A percentile compares a stretch with the other conserved stretches of the same genome.
These are phyloP conservation scores for Apiotrichum brassicae DNA, from an alignment of 1,284 basidiomycete species.

Conservation along the genomic window DNA sequence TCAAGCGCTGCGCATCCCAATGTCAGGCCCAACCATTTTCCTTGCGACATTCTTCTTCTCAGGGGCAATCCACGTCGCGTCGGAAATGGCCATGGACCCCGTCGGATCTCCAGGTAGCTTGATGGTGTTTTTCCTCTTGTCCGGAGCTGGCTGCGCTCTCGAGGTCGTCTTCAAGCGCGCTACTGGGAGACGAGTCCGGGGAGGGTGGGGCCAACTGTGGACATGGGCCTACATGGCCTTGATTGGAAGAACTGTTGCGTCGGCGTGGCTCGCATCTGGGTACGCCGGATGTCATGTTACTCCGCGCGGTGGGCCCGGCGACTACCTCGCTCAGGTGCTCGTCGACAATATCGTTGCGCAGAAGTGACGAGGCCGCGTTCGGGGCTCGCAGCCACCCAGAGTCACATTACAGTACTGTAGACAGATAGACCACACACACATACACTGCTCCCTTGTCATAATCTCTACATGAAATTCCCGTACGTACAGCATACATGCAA, in stretches of 20 bases:
- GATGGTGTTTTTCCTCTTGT: constrained; percentile 32
- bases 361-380: too few relatives aligned
- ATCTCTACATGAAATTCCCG: too few relatives aligned
- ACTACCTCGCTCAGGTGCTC: not conserved
- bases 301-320: constrained; percentile 1
- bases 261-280: constrained; percentile 27
- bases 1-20: constrained; percentile 16
- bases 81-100: constrained; percentile 33
- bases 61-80: constrained; percentile 35
- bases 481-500: too few relatives aligned
- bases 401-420: too few relatives aligned
- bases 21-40: constrained; percentile 21
- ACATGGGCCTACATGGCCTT: constrained; percentile 26
- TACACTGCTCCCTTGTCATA: too few relatives aligned
- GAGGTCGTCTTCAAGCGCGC: constrained; percentile 9
- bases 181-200: constrained; percentile 29
- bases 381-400: too few relatives aligned
- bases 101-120: constrained; percentile 13
- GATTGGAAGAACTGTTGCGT: constrained; percentile 18
- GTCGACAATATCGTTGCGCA: not conserved
- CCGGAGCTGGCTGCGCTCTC: constrained; percentile 27
- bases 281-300: not conserved
- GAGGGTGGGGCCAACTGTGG: constrained; percentile 22
- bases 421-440: too few relatives aligned
- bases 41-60: constrained; percentile 36